phyloP scores from a whole-genome alignment of 140 eudicot genomes.

The Senecio squalidus region DNA sequence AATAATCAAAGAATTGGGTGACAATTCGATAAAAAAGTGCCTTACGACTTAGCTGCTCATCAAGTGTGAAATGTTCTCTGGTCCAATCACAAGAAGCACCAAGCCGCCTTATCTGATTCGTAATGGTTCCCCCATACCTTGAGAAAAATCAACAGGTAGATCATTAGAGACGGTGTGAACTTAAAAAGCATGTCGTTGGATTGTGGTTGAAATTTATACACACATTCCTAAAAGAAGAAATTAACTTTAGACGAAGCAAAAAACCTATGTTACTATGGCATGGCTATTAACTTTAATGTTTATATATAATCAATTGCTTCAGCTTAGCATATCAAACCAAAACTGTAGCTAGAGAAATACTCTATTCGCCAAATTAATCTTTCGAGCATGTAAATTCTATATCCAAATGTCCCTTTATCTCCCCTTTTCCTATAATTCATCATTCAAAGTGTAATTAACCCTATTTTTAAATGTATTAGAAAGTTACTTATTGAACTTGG shows the following conservation, averaged over 20 bases:
- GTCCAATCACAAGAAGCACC: conserved; percentile 99
- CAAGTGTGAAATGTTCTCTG: conserved; percentile 92
- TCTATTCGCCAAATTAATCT: too few relatives aligned
- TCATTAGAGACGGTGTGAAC: not conserved
- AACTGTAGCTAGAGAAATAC: too few relatives aligned
- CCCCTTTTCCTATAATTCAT: too few relatives aligned
- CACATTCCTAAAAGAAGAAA: not conserved
- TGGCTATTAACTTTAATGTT: not conserved
- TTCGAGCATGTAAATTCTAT: too few relatives aligned
- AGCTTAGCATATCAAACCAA: too few relatives aligned
- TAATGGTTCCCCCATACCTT: conserved; percentile 97
- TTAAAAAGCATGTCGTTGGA: not conserved
- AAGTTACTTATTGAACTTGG: too few relatives aligned
- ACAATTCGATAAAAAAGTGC: conserved; percentile 30
- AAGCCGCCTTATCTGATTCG: conserved; percentile 86
- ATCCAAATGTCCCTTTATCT: too few relatives aligned
- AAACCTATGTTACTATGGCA: not conserved
- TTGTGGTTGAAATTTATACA: conserved; percentile 6
- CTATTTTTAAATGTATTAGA: too few relatives aligned
- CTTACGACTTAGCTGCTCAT: conserved; percentile 99
- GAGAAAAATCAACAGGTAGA: not conserved
- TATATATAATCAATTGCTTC: too few relatives aligned
- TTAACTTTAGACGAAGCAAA: not conserved
- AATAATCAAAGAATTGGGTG: conserved; percentile 8
- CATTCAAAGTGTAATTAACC: too few relatives aligned